Base-by-base conservation (phyloP, 2,329 filamentous ascomycete genomes). In the Claviceps capensis region DNA sequence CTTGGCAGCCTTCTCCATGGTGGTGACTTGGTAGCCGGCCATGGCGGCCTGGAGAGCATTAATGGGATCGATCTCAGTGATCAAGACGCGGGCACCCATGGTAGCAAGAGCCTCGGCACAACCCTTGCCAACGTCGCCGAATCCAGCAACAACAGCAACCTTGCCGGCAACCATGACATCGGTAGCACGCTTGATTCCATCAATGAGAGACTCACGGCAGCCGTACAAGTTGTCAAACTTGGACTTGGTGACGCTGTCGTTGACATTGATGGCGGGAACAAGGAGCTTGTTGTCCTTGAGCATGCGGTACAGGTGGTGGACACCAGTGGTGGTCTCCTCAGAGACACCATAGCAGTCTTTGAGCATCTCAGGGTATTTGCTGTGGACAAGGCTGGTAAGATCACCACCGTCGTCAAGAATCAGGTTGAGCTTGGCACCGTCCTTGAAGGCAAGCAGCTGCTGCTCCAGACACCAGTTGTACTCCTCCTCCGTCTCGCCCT, bases 171-270 rank as follows among this genome's bases (percentile, higher is more conserved):
- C 91, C 93, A 98, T 98, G 74, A 97, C 93, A 78, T 98, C 91
- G 72, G 93, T 98, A 65, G 93, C 91, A 78, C 91, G 91, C 87
- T 97, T 98, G 84, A 98, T 97, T 72, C 93, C 93, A 72, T 98
- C 93, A 67, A 98, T 84, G 65, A 98, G 86, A 59, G 91, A 96
- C 79, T 97, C 93, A 71, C 89, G 85, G 88, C 93, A 97, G 69
- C 93, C 91, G 82, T 97, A 98, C 61, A 97, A 78, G 85, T 98
- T 98, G 83, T 97, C 93, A 72, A 98, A 98, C 83, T 98, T 98
- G 76, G 89, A 95, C 85, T 97, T 98, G 74, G 93, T 98, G 69
- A 98, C 91, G 55, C 86, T 90, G 83, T 98, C 91, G 79, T 98
- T 97, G 81, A 98, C 91, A 75, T 98, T 98, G 84, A 97, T 88